Base-by-base conservation (phyloP, 805 yeast genomes). In the Suhomyces tanzawaensis region DNA sequence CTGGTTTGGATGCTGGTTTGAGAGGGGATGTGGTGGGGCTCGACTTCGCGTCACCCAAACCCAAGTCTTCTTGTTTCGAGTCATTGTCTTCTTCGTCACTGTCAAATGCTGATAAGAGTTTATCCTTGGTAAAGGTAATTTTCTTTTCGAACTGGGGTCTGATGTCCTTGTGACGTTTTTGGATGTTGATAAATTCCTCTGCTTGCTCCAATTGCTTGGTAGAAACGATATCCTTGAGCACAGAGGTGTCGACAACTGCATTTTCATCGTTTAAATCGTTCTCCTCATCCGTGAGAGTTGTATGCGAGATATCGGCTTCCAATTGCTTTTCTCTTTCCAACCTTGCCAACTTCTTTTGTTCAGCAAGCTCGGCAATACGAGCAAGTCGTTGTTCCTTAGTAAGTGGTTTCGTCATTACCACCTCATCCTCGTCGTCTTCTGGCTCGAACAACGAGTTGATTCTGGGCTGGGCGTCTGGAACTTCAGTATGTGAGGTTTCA, bases 221-320 rank as follows among this genome's bases (percentile, higher is more conserved):
- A 5, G 64, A 49, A 6, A 39, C 41, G 15, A 35, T 47, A 38
- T 39, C 48, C 27, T 31, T 46, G 37, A 23, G 34, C 36, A 19
- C 37, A 7, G 28, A 29, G 8, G 45, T 37, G 3, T 58, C 46
- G 7, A 58, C 55, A 27, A 53, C 57, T 18, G 52, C 56, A 26
- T 53, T 50, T 14, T 42, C 51, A 4, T 55, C 57, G 19, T 54
- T 42, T 29, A 63, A 47, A 28, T 66, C 73, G 15, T 61, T 47
- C 38, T 69, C 73, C 41, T 67, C 73, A 35, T 67, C 72, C 2
- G 71, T 62, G 18, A 67, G 48, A 1, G 72, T 47, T 2, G 53
- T 48, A 26, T 48, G 55, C 0, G 64, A 41, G 17, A 68, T 50
- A 27, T 69, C 72, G 2, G 58, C 58, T 34, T 60, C 60, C 18